Evolutionary conservation across 768 basidiomycete genomes (phyloP), one percentile per base, ranked within the genome.

Genomic region (Leccinum olivaceopallidum): DNA sequence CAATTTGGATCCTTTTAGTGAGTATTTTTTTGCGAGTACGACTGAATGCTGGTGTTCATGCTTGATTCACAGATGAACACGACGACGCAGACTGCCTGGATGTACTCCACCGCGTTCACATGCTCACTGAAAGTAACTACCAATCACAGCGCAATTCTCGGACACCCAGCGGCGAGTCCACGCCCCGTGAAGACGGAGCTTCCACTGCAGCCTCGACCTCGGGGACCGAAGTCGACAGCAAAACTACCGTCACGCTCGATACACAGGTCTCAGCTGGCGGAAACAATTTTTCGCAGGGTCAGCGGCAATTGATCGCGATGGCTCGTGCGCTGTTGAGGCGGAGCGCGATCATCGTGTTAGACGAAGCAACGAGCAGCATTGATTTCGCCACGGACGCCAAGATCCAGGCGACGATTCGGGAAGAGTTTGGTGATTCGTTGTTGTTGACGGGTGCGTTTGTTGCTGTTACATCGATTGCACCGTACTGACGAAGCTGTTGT

Each of bases 281-380:
- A 0, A 81, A 86, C 32, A 96, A 97, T 76, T 95, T 97, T 73
- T 95, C 92, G 2, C 92, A 94, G 60, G 95, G 95, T 10, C 94
- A 98, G 70, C 74, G 94, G 10, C 95, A 98, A 67, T 76, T 94
- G 16, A 89, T 94, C 56, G 88, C 91, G 1, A 89, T 94, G 88
- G 92, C 92, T 0, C 82, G 92, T 6, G 91, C 92, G 0, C 76
- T 94, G 22, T 77, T 93, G 32, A 78, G 90, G 18, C 81, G 84
- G 7, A 90, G 86, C 67, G 76, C 86, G 13, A 84, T 94, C 63
- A 86, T 94, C 55, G 83, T 94, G 16, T 76, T 93, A 42, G 92
- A 92, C 63, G 91, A 93, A 66, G 92, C 92, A 14, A 93, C 91
- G 7, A 91, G 89, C 60, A 91, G 89, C 67, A 92, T 94, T 59